Evolutionary conservation across 2,329 filamentous ascomycete species (phyloP), one percentile per base, ranked within the genome.

Genomic region (Phoma herbarum): DNA sequence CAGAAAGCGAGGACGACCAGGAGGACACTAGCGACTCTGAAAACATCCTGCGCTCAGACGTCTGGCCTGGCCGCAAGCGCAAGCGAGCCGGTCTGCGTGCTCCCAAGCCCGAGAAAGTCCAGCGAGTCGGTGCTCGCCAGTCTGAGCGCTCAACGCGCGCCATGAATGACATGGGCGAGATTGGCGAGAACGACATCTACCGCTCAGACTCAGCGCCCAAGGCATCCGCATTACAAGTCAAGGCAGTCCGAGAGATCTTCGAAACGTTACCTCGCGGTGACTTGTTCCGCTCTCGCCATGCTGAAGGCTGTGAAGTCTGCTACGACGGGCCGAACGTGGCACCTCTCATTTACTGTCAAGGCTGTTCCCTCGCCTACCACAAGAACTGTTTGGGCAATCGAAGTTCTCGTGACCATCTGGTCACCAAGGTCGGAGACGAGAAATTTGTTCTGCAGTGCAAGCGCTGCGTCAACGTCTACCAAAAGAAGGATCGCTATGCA

Each of bases 391-490:
- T 99, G 26, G 93, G 94, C 1, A 82, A 84, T 47, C 86, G 95
- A 48, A 85, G 84, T 50, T 81, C 76, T 12, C 85, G 95, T 60
- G 92, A 97, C n/a, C 95, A 98, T 74, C 80, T 95, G 33, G 92
- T 92, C 10, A 98, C 93, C 23, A 99, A 98, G 75, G 78, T 97
- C 51, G 88, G 83, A 2, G 82, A 89, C 1, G 87, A 89, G 2
- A 78, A 89, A 35, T 98, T 96, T 67, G 88, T 99, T 16, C 80
- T 99, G 37, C 95, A 99, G 74, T 99, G 95, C 78, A 89, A 88
- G 64, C 90, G 88, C 56, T 99, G 95, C 74, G 84, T 98, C 61
- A 89, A 89, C 3, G 72, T 84, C 20, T 84, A 88, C 44, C 80
- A 82, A 60, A 88, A 87, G 71, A 93, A 90, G 69, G 92, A 97